Percentiles rank a stretch among this genome's conserved stretches.
phyloP scores from a whole-genome alignment of 345 rosid species.

The Brassica cretica region DNA sequence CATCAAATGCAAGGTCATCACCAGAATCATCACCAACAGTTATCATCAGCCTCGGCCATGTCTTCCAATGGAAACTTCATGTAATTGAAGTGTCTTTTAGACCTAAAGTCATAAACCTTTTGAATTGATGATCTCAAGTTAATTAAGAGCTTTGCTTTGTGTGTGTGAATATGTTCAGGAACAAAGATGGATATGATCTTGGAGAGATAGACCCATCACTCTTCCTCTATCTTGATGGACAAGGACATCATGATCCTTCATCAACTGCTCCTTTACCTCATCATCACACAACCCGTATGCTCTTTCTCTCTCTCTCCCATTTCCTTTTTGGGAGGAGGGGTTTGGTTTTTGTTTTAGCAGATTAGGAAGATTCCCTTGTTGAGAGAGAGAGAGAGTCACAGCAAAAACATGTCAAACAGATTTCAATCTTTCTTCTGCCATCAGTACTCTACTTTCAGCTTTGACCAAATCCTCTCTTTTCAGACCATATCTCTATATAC shows the following conservation, averaged over 20 bases:
- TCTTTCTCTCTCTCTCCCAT: background rate
- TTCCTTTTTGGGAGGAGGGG: slow-evolving; percentile 28
- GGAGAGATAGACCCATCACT: slow-evolving; percentile 97
- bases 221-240: slow-evolving; percentile 90
- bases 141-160: background rate
- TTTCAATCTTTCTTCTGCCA: slow-evolving; percentile 43
- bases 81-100: slow-evolving; percentile 43
- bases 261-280: slow-evolving; percentile 49
- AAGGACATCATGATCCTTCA: slow-evolving; percentile 52
- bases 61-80: slow-evolving; percentile 64
- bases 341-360: slow-evolving; percentile 29
- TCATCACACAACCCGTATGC: slow-evolving; percentile 70
- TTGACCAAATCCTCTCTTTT: slow-evolving; percentile 68
- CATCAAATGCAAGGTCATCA: slow-evolving; percentile 41
- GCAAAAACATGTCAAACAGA: slow-evolving; percentile 59
- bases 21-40: slow-evolving; percentile 45
- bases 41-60: slow-evolving; percentile 43
- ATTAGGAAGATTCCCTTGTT: slow-evolving; percentile 28
- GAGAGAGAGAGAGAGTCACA: slow-evolving; percentile 50
- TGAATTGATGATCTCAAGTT: slow-evolving; percentile 4
- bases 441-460: slow-evolving; percentile 52
- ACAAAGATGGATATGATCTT: slow-evolving; percentile 63
- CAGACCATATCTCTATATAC: slow-evolving; percentile 32
- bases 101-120: background rate
- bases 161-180: slow-evolving; percentile 22